Evolutionary conservation across 306 rosid genomes (phyloP).

Genomic region (Abrus precatorius): DNA sequence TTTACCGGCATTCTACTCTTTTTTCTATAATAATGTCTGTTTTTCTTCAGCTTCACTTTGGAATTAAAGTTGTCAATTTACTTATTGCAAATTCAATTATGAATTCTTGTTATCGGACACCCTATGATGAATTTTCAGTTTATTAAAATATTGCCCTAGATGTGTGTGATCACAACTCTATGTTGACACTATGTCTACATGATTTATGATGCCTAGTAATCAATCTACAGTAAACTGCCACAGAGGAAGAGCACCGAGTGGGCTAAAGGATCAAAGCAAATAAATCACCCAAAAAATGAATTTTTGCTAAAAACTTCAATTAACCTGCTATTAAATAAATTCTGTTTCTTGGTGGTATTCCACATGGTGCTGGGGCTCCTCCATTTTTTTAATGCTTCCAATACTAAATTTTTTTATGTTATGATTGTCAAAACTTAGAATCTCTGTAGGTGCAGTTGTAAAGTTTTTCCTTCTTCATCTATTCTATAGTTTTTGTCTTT

Average conservation of each 20-base stretch:
- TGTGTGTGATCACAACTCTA: not conserved
- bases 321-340: conserved; percentile 9
- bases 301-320: conserved; percentile 5
- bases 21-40: not conserved
- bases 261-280: conserved; percentile 11
- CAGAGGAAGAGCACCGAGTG: not conserved
- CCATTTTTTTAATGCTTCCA: conserved; percentile 30
- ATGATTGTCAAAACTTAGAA: conserved; percentile 38
- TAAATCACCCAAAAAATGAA: conserved; percentile 17
- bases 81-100: conserved; percentile 6
- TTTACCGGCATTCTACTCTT: conserved; percentile 17
- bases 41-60: conserved; percentile 18
- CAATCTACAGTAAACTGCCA: conserved; percentile 11
- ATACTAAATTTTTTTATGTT: conserved; percentile 4
- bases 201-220: conserved; percentile 6
- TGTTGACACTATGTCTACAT: not conserved
- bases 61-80: not conserved
- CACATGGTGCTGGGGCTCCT: conserved; percentile 6
- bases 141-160: not conserved
- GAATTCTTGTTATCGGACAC: not conserved
- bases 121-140: conserved; percentile 32
- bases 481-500: conserved; percentile 14
- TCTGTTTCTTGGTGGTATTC: conserved; percentile 34
- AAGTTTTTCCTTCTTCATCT: conserved; percentile 4
- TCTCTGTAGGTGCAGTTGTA: conserved; percentile 5